Conservation (phyloP, 495 filamentous ascomycete species). For the Filosporella fistucella region DNA sequence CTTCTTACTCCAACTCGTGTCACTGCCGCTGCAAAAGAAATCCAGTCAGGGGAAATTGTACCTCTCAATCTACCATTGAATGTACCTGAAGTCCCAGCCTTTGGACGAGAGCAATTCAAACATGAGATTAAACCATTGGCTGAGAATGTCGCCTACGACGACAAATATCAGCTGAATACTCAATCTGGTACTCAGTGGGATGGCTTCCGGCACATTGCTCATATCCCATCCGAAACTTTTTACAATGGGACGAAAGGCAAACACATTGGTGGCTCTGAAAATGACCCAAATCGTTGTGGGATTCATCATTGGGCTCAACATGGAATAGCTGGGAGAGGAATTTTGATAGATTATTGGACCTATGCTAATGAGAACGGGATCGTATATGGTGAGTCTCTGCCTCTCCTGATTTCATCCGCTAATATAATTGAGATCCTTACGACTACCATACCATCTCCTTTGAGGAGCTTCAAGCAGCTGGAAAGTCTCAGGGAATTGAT, state of each 20-base stretch:
- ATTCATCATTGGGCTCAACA: constrained; percentile 43
- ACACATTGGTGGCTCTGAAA: constrained; percentile 49
- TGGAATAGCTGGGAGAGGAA: constrained; percentile 41
- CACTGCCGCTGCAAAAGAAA: constrained; percentile 41
- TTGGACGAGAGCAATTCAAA: constrained; percentile 30
- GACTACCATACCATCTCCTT: constrained; percentile 48
- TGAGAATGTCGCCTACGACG: constrained; percentile 51
- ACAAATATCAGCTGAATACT: constrained; percentile 58
- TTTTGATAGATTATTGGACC: constrained; percentile 40
- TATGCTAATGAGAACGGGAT: constrained; percentile 37
- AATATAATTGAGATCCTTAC: constrained; percentile 30
- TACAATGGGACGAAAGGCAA: constrained; percentile 45
- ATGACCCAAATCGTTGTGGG: constrained; percentile 33
- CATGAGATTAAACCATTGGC: constrained; percentile 41
- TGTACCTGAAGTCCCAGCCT: constrained; percentile 41
- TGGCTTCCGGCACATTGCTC: constrained; percentile 61
- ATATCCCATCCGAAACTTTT: constrained; percentile 36
- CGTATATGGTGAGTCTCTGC: constrained; percentile 26
- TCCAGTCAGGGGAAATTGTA: constrained; percentile 47
- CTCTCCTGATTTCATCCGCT: background rate
- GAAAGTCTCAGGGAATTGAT: constrained; percentile 42
- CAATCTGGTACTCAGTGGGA: constrained; percentile 54
- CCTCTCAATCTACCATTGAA: constrained; percentile 47
- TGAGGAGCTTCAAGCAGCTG: constrained; percentile 48
- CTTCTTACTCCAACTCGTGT: constrained; percentile 53